Conservation (phyloP, 129 eudicot species). For the Tanacetum coccineum region DNA sequence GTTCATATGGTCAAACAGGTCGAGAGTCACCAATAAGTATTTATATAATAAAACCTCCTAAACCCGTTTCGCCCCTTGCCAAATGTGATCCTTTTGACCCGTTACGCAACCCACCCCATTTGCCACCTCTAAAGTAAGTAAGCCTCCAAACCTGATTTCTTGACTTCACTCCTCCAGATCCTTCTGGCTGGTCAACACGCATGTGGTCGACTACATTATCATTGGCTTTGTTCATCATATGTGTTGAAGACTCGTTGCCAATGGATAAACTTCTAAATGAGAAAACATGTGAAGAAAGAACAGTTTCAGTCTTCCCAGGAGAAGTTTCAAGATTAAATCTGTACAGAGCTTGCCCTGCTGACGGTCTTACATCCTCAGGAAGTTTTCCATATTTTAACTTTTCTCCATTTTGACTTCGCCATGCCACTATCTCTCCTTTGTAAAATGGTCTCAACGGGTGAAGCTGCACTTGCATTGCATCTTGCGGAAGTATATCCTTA, state of each 20-base stretch:
- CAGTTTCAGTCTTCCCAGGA: slow-evolving; percentile 60
- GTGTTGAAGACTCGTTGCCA: slow-evolving; percentile 47
- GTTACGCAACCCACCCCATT: too few relatives aligned
- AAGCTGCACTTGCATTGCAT: slow-evolving; percentile 85
- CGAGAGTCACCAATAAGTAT: too few relatives aligned
- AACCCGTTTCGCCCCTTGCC: too few relatives aligned
- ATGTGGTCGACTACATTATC: slow-evolving; percentile 26
- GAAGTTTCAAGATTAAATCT: slow-evolving; percentile 71
- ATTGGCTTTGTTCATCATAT: slow-evolving; percentile 29
- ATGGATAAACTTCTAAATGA: slow-evolving; percentile 73
- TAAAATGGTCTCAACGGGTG: slow-evolving; percentile 97
- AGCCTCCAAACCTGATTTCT: slow-evolving; percentile 45
- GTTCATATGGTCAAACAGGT: too few relatives aligned
- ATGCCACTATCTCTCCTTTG: slow-evolving; percentile 91
- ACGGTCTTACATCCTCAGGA: slow-evolving; percentile 84
- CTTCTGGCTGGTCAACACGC: slow-evolving; percentile 41
- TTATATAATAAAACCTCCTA: too few relatives aligned
- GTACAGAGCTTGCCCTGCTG: slow-evolving; percentile 94
- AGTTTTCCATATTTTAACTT: slow-evolving; percentile 93
- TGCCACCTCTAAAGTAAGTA: too few relatives aligned
- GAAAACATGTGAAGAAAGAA: slow-evolving; percentile 89
- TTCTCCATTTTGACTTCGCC: slow-evolving; percentile 92
- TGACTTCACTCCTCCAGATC: slow-evolving; percentile 37
- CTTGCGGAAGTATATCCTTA: slow-evolving; percentile 82
- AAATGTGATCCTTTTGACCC: too few relatives aligned